These are phyloP conservation scores for Zopfochytrium polystomum DNA, from an alignment of 371 early-diverging fungal species.

Conservation along the genomic window DNA sequence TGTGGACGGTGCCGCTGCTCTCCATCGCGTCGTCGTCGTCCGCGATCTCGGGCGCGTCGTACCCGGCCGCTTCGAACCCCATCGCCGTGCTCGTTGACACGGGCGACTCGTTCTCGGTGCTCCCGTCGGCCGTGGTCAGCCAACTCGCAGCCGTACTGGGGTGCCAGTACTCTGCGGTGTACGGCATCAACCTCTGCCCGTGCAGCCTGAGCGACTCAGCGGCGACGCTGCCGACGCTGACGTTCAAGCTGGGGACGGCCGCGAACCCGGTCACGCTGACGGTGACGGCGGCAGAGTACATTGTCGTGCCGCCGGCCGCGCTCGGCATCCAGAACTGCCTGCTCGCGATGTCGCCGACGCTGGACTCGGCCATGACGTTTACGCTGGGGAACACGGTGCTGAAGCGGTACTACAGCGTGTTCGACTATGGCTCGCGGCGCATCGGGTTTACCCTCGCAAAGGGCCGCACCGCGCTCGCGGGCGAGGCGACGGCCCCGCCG, in stretches of 20 bases:
- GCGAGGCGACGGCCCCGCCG: no score
- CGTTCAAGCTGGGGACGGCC: no score
- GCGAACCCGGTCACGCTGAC: background rate
- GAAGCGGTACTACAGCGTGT: constrained; percentile 13
- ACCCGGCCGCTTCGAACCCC: background rate
- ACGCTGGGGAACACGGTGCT: constrained; percentile 18
- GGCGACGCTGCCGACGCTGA: background rate
- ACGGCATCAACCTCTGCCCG: background rate
- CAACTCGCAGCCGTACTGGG: background rate
- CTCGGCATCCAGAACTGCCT: background rate
- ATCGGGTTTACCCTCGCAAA: constrained; percentile 8
- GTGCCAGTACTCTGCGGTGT: background rate
- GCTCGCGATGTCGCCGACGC: background rate
- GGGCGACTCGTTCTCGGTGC: background rate
- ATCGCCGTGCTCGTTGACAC: background rate
- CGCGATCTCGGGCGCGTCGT: background rate
- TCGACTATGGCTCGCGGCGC: constrained; percentile 4
- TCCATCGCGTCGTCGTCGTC: background rate
- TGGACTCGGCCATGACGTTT: background rate
- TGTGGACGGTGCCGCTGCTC: no score
- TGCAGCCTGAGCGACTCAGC: background rate
- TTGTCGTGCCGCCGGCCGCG: background rate
- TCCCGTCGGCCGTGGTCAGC: background rate
- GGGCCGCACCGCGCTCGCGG: background rate
- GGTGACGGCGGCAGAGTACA: background rate